These are phyloP conservation scores for Daldinia grandis DNA, from an alignment of 495 filamentous ascomycete species.

Conservation along the genomic window DNA sequence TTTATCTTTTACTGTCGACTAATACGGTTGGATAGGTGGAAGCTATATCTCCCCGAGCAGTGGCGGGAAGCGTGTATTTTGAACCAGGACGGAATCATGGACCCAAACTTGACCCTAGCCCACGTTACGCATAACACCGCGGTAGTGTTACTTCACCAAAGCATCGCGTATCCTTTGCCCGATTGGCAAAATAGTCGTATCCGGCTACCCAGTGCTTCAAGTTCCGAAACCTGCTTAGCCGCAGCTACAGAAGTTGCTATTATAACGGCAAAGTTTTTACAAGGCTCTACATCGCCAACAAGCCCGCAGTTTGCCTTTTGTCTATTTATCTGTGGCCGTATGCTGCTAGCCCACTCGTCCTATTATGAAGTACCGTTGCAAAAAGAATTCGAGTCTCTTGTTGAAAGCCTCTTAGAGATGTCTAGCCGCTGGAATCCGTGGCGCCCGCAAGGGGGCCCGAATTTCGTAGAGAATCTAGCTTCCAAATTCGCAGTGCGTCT, in stretches of 20 bases:
- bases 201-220: conserved; percentile 49
- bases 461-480: neutral
- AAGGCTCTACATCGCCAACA: conserved; percentile 40
- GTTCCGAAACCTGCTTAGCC: conserved; percentile 53
- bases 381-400: neutral
- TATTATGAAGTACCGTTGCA: neutral
- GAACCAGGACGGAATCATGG: neutral
- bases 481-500: neutral
- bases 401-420: neutral
- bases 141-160: conserved; percentile 56
- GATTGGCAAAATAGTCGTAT: conserved; percentile 48
- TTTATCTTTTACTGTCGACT: neutral
- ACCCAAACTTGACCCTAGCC: conserved; percentile 41
- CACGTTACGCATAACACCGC: conserved; percentile 59
- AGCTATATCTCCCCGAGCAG: neutral
- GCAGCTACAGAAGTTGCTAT: conserved; percentile 53
- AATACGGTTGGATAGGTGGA: neutral
- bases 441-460: neutral
- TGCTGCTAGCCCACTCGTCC: neutral
- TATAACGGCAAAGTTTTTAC: conserved; percentile 51
- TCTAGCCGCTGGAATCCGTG: neutral
- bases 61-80: neutral
- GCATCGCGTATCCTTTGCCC: conserved; percentile 52
- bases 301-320: conserved; percentile 54
- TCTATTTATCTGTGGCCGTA: conserved; percentile 48